Evolutionary conservation across 1,284 basidiomycete genomes (phyloP), one percentile per base, ranked within the genome.

Genomic region (Calocybe gambosa): DNA sequence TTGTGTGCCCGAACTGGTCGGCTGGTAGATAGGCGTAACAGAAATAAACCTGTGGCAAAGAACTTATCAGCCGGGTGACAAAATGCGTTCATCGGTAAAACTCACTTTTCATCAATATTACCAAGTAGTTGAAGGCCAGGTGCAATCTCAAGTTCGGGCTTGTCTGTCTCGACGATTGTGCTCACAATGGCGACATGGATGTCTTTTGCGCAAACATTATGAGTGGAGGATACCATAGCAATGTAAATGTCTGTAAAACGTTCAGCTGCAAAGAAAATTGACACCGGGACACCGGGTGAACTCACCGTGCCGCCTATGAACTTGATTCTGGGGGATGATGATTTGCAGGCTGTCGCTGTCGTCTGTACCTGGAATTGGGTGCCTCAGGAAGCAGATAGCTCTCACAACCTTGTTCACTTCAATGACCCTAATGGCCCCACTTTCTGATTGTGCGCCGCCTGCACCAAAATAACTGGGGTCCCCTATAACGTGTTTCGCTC

Each of bases 311-410:
- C 89, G 85, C 57, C 96, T 76, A 55, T 80, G 78, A 54, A 99
- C 93, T 70, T 99, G 96, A 68, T 97, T 97, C 72, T 99, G 96
- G 25, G 96, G 96, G 57, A 99, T 96, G 68, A 99, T 94, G 60
- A 99, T 92, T 70, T 99, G 96, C 18, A 87, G 86, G 56, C 88
- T 92, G 72, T 99, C 96, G 43, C 85, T 75, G 62, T 98, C 89
- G 38, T 99, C 94, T 39, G 96, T 99, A 53, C 91, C 93, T 44
- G 96, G 96, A 56, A 99, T 96, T 39, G 95, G 92, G 70, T 99
- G 96, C 72, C 96, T 97, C 64, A 99, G 78, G 66, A 99, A 78
- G 74, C 96, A 99, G 62, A 99, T 99, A 8, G 95, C 95, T 44
- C 96, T 79, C 55, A 99, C 82, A 53, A 99, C 95, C 71, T 92